A percentile compares a stretch with the other conserved stretches of the same genome.
These are phyloP conservation scores for Euphrasia arctica DNA, from an alignment of 305 asterid genomes.

Conservation along the genomic window DNA sequence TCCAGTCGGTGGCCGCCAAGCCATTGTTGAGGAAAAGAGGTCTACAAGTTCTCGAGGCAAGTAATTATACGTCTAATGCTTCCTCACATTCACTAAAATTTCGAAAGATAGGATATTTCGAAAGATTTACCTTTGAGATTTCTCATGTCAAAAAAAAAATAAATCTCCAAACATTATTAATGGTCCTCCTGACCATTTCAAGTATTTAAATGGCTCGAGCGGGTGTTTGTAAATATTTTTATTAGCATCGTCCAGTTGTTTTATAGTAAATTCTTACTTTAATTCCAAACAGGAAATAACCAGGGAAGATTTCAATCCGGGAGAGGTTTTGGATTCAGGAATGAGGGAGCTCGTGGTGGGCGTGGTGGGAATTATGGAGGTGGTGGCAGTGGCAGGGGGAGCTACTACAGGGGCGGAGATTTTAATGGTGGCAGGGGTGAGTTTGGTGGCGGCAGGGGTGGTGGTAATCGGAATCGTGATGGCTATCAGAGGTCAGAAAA, in stretches of 20 bases:
- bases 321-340: constrained; percentile 70
- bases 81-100: background rate
- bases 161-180: background rate
- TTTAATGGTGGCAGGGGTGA: constrained; percentile 51
- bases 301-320: constrained; percentile 67
- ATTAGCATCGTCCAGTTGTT: background rate
- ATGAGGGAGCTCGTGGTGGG: constrained; percentile 72
- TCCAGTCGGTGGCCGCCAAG: constrained; percentile 56
- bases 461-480: constrained; percentile 45
- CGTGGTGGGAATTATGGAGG: constrained; percentile 75
- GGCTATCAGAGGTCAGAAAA: constrained; percentile 58
- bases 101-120: background rate
- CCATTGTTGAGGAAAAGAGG: constrained; percentile 76
- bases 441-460: constrained; percentile 54
- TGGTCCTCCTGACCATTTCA: background rate
- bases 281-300: constrained; percentile 37
- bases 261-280: no score
- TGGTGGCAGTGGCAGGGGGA: constrained; percentile 67
- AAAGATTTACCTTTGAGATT: background rate
- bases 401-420: constrained; percentile 48
- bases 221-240: background rate
- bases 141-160: background rate
- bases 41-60: constrained; percentile 83
- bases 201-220: background rate
- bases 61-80: constrained; percentile 19